Percentiles rank a stretch among this genome's conserved stretches.
These are phyloP conservation scores for Macrolepiota fuliginosa DNA, from an alignment of 768 basidiomycete genomes.

Conservation along the genomic window DNA sequence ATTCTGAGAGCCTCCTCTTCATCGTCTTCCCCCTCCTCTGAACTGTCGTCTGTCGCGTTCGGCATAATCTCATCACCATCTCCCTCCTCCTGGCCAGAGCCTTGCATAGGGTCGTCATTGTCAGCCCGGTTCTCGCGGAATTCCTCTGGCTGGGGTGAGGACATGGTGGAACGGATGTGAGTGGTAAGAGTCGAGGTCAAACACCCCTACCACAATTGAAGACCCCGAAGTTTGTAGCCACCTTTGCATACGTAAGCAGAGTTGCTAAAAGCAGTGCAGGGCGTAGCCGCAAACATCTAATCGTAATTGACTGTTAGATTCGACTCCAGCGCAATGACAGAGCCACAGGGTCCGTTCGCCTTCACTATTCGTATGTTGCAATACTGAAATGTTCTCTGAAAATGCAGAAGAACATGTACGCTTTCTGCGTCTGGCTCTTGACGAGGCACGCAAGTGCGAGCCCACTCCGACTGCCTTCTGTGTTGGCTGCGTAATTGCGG, in stretches of 20 bases:
- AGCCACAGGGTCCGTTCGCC: constrained; percentile 7
- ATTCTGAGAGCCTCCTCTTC: constrained; percentile 82
- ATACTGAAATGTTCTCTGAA: neutral
- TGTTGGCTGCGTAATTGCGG: constrained; percentile 82
- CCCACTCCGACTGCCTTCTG: constrained; percentile 81
- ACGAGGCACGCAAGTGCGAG: constrained; percentile 67
- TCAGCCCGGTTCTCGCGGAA: constrained; percentile 27
- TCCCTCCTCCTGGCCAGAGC: constrained; percentile 51
- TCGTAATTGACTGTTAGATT: neutral
- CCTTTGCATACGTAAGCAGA: constrained; percentile 16
- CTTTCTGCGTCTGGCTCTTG: constrained; percentile 65
- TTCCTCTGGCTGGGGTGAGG: constrained; percentile 45
- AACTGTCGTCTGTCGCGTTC: constrained; percentile 72
- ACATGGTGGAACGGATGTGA: constrained; percentile 40
- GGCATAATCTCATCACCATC: constrained; percentile 56
- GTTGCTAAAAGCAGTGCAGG: constrained; percentile 6
- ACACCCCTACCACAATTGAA: constrained; percentile 9
- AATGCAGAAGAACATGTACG: constrained; percentile 21
- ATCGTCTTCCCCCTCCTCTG: constrained; percentile 88
- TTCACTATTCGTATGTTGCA: neutral
- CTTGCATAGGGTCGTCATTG: constrained; percentile 63
- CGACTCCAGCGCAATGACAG: constrained; percentile 1
- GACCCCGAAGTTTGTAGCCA: constrained; percentile 15
- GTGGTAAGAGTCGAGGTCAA: constrained; percentile 14
- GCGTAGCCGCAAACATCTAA: neutral